Evolutionary conservation across 306 rosid genomes (phyloP).

Genomic region (Pterocarpus santalinus): DNA sequence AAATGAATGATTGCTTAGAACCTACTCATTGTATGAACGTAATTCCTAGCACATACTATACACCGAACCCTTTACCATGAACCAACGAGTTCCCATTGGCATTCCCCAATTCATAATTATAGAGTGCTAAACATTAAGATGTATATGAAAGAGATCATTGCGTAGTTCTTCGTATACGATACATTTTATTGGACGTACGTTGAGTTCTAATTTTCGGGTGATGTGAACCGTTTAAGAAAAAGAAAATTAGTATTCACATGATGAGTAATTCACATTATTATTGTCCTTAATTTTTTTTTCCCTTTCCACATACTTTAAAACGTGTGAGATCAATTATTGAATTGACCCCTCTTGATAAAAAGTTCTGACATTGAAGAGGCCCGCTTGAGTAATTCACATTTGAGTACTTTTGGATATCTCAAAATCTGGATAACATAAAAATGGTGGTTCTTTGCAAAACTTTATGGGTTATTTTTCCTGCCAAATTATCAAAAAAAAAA

Average conservation of each 20-base stretch:
- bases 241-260: neutral
- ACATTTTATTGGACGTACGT: neutral
- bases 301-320: neutral
- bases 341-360: too few species aligned
- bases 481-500: too few species aligned
- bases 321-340: neutral
- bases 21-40: constrained; percentile 49
- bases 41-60: neutral
- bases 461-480: too few species aligned
- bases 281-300: neutral
- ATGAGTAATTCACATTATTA: neutral
- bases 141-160: constrained; percentile 2
- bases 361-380: neutral
- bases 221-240: neutral
- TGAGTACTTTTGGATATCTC: neutral
- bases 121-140: neutral
- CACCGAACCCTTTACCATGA: constrained; percentile 2
- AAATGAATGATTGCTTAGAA: constrained; percentile 52
- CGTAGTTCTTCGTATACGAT: neutral
- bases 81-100: constrained; percentile 12
- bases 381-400: neutral
- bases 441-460: neutral
- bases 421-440: neutral
- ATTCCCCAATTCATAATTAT: constrained; percentile 9
- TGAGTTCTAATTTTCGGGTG: neutral